These are phyloP conservation scores for Volvox carteri DNA, from an alignment of 163 green algal species.

Conservation along the genomic window DNA sequence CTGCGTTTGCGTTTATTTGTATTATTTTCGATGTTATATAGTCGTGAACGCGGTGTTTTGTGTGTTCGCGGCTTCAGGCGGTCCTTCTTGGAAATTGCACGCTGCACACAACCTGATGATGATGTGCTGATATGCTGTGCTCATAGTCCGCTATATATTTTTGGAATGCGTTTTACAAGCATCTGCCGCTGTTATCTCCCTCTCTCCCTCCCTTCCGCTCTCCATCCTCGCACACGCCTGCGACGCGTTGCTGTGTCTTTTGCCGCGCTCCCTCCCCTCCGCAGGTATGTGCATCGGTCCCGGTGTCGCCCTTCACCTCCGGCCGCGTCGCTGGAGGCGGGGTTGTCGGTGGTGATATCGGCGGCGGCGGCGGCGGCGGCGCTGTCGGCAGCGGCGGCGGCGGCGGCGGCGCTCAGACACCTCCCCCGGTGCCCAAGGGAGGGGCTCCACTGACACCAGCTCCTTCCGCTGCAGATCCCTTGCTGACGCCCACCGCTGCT, in stretches of 20 bases:
- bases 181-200: too few species aligned
- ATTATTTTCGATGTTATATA: too few species aligned
- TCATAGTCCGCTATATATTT: too few species aligned
- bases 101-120: not conserved
- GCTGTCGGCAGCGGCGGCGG: too few species aligned
- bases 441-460: not conserved
- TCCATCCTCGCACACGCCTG: too few species aligned
- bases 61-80: too few species aligned
- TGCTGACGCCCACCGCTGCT: not conserved
- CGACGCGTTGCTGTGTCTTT: not conserved
- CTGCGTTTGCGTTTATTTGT: too few species aligned
- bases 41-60: too few species aligned
- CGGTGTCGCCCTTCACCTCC: slow-evolving; percentile 39
- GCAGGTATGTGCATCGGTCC: slow-evolving; percentile 37
- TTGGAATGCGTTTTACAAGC: too few species aligned
- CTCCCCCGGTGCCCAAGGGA: not conserved
- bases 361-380: too few species aligned
- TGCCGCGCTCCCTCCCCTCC: not conserved
- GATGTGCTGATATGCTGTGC: not conserved
- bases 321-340: not conserved
- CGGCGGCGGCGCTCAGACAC: not conserved
- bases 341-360: too few species aligned
- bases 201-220: too few species aligned
- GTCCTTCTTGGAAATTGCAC: not conserved
- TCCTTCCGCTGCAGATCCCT: not conserved